These are phyloP conservation scores for Mycena olivaceomarginata DNA, from an alignment of 768 basidiomycete genomes.

Conservation along the genomic window DNA sequence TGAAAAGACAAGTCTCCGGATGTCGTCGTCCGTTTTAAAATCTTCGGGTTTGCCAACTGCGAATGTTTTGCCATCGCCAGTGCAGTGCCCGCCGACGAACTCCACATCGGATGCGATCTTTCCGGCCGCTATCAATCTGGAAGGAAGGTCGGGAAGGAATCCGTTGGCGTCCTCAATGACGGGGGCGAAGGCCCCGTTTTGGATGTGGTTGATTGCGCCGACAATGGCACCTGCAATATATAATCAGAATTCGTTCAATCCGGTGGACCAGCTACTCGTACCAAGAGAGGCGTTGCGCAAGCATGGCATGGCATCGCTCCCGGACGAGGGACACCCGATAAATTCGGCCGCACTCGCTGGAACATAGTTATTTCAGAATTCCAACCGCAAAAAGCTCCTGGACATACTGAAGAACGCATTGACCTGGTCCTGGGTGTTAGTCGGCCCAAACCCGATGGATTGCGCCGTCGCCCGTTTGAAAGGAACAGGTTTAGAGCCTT, in stretches of 20 bases:
- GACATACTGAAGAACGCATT: conserved; percentile 58
- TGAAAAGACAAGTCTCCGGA: conserved; percentile 57
- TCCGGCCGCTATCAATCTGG: conserved; percentile 56
- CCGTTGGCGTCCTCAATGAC: conserved; percentile 53
- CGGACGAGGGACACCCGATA: conserved; percentile 53
- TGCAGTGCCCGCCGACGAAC: conserved; percentile 64
- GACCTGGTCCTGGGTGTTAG: conserved; percentile 49
- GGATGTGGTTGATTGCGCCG: conserved; percentile 60
- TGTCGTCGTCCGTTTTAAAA: conserved; percentile 63
- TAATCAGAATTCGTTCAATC: not conserved
- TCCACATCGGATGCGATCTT: conserved; percentile 55
- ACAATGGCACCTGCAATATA: conserved; percentile 56
- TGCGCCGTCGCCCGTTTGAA: conserved; percentile 65
- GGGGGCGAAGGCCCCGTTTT: conserved; percentile 54
- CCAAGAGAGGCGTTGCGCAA: conserved; percentile 60
- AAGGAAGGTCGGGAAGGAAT: conserved; percentile 59
- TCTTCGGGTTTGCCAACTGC: conserved; percentile 59
- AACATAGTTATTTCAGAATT: too few relatives aligned
- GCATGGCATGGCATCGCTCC: conserved; percentile 55
- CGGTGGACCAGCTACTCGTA: conserved; percentile 11
- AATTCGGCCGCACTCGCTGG: conserved; percentile 54
- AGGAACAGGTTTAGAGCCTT: conserved; percentile 57
- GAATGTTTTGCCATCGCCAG: conserved; percentile 65
- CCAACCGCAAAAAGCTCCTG: too few relatives aligned
- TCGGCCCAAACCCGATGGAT: conserved; percentile 65